A percentile compares a stretch with the other conserved stretches of the same genome.
phyloP scores from a whole-genome alignment of 1,284 basidiomycete genomes.

The Psilocybe mexicana region DNA sequence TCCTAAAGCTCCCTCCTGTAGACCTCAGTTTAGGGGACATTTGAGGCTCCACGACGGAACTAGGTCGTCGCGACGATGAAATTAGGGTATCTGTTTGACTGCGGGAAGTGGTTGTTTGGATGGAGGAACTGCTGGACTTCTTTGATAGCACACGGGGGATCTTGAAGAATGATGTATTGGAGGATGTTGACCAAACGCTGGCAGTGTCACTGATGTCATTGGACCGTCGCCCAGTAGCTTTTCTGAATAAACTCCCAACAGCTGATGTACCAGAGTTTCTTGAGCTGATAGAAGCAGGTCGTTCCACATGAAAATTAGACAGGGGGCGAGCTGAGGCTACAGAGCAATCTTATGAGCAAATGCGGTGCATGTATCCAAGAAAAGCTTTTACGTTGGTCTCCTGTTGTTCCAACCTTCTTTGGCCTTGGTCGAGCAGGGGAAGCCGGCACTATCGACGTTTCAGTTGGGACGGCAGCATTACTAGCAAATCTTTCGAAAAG shows the following conservation, averaged over 20 bases:
- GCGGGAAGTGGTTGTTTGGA: conserved; percentile 44
- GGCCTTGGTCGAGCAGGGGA: conserved; percentile 32
- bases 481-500: conserved; percentile 72
- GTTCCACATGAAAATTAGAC: conserved; percentile 54
- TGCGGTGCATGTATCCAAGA: background rate
- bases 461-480: conserved; percentile 55
- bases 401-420: conserved; percentile 23
- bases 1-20: conserved; percentile 41
- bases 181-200: conserved; percentile 53
- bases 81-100: conserved; percentile 41
- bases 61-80: conserved; percentile 36
- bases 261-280: conserved; percentile 60
- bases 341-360: conserved; percentile 10
- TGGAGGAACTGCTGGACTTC: conserved; percentile 51
- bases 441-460: conserved; percentile 59
- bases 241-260: conserved; percentile 59
- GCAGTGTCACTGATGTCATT: conserved; percentile 50
- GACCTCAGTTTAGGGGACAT: conserved; percentile 31
- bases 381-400: conserved; percentile 33
- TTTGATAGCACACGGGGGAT: conserved; percentile 44
- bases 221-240: conserved; percentile 51
- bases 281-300: conserved; percentile 61
- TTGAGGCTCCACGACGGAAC: conserved; percentile 29
- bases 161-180: conserved; percentile 44
- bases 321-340: conserved; percentile 39